These are phyloP conservation scores for Zygosaccharomyces pseudobailii DNA, from an alignment of 1,139 yeast species.

Conservation along the genomic window DNA sequence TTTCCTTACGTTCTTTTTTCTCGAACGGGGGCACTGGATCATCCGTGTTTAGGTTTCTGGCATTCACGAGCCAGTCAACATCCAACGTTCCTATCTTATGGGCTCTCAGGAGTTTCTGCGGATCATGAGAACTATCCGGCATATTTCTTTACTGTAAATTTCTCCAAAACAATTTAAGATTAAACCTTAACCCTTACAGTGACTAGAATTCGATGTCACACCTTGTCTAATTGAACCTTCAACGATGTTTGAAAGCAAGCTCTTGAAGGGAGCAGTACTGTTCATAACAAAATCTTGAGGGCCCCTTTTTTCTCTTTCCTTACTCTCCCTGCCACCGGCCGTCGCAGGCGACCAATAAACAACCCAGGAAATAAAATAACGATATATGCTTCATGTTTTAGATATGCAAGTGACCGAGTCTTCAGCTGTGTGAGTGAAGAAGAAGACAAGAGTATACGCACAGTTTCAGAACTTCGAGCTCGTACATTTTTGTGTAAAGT, in stretches of 20 bases:
- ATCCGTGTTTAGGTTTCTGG: conserved; percentile 8
- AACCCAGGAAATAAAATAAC: background rate
- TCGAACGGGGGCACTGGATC: background rate
- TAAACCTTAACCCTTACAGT: background rate
- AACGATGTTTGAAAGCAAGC: background rate
- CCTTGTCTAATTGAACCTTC: background rate
- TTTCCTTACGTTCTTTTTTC: background rate
- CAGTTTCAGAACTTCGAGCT: no score
- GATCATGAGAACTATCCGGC: conserved; percentile 9
- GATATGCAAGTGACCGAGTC: no score
- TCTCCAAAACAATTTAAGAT: background rate
- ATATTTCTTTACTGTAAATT: background rate
- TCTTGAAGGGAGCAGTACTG: background rate
- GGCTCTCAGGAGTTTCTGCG: conserved; percentile 16
- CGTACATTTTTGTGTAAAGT: no score
- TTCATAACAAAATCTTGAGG: background rate
- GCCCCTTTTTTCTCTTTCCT: background rate
- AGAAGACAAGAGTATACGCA: no score
- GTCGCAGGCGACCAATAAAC: background rate
- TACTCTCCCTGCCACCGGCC: background rate
- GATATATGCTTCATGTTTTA: background rate
- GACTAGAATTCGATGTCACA: no score
- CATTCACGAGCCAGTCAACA: conserved; percentile 15
- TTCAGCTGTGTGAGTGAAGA: no score
- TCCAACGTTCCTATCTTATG: conserved; percentile 10